Conservation (phyloP, 345 rosid genomes). For the Hypericum androsaemum region DNA sequence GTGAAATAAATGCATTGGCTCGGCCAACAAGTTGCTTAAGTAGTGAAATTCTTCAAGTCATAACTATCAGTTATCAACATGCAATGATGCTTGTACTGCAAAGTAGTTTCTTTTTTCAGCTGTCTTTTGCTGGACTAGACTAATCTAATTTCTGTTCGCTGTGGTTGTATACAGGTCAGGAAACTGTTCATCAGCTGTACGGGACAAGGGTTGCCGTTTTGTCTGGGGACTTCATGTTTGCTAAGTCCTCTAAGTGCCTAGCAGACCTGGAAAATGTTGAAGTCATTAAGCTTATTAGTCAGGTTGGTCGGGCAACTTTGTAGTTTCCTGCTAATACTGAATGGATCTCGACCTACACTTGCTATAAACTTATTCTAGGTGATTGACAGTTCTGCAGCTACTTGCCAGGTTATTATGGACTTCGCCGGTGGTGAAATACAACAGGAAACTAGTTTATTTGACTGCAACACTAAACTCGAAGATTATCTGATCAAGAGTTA, state of each 20-base stretch:
- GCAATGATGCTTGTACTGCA: no score
- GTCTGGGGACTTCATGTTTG: slow-evolving; percentile 97
- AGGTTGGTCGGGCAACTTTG: slow-evolving; percentile 33
- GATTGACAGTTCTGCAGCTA: not conserved
- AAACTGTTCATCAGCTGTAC: slow-evolving; percentile 69
- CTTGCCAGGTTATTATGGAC: slow-evolving; percentile 79
- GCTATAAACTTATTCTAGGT: not conserved
- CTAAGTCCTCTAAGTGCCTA: slow-evolving; percentile 94
- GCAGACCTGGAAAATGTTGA: slow-evolving; percentile 90
- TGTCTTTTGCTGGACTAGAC: no score
- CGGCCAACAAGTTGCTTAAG: no score
- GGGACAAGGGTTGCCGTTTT: slow-evolving; percentile 88
- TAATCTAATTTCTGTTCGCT: not conserved
- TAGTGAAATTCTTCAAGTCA: no score
- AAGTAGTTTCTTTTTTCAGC: no score
- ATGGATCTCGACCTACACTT: not conserved
- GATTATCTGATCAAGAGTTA: slow-evolving; percentile 87
- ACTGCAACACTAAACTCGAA: slow-evolving; percentile 63
- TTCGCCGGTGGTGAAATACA: slow-evolving; percentile 97
- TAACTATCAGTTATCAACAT: no score
- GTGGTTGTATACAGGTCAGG: slow-evolving; percentile 42
- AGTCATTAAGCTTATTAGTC: slow-evolving; percentile 94
- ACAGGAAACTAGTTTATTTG: slow-evolving; percentile 91
- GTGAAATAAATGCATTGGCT: no score
- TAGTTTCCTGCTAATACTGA: not conserved